phyloP scores from a whole-genome alignment of 2,329 filamentous ascomycete genomes.

The Paracamarosporium sp. region DNA sequence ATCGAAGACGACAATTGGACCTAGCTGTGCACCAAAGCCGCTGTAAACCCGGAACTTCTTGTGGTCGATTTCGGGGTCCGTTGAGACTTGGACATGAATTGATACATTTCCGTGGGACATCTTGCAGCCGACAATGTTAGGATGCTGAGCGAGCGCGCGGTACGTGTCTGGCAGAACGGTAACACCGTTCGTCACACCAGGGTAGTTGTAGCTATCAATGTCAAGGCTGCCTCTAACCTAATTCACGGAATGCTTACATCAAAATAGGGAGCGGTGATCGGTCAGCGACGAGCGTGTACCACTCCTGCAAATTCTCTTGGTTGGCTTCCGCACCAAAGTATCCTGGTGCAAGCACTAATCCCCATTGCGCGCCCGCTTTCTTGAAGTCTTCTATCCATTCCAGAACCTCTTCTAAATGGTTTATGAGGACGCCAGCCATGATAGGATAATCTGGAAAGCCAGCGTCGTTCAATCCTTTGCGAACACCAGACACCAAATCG shows the following conservation, averaged over 20 bases:
- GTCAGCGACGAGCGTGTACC: constrained; percentile 68
- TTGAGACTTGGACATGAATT: constrained; percentile 67
- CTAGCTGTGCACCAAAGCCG: constrained; percentile 70
- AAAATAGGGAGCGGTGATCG: constrained; percentile 66
- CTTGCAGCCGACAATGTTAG: constrained; percentile 74
- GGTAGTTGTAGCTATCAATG: constrained; percentile 65
- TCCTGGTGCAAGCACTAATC: constrained; percentile 68
- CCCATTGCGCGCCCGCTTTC: constrained; percentile 66
- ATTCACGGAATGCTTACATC: constrained; percentile 53
- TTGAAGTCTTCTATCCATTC: constrained; percentile 63
- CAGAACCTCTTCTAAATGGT: constrained; percentile 68
- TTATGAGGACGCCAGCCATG: constrained; percentile 67
- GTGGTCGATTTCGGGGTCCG: constrained; percentile 66
- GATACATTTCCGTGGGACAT: constrained; percentile 72
- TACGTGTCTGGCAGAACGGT: constrained; percentile 65
- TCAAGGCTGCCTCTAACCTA: constrained; percentile 3
- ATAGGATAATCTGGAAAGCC: constrained; percentile 66
- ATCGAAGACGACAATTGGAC: constrained; percentile 67
- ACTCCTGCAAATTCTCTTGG: constrained; percentile 66
- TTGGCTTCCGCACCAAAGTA: constrained; percentile 68
- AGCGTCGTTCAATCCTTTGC: constrained; percentile 61
- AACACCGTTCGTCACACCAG: constrained; percentile 71
- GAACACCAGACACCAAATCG: constrained; percentile 61
- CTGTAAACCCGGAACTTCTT: constrained; percentile 67
- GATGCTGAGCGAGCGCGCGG: constrained; percentile 64